Base-by-base conservation (phyloP, 371 early-diverging fungal species). In the Choanephora cucurbitarum region DNA sequence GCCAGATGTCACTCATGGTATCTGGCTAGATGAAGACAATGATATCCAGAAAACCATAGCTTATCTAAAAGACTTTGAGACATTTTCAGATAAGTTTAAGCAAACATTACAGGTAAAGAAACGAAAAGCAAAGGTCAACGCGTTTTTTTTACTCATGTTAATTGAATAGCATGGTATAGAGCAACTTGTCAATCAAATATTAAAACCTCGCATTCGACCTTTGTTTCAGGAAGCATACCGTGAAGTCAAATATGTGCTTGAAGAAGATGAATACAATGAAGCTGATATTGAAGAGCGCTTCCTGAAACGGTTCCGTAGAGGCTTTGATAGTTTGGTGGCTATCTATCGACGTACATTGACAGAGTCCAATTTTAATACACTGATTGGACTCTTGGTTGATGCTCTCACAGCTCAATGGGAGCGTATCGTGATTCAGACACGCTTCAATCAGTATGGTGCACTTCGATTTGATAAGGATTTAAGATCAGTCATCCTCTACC, bases 401-500 rank as follows among this genome's bases (percentile, higher is more conserved):
- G 76, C 82, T 15, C 64, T 93, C 28, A 80, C 85, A 0, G 73
- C 74, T 31, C 92, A 94, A 57, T 94, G 93, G 93, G 95, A 96
- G 64, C 81, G 89, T 53, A 87, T 90, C 32, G 81, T 95, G n/a
- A 80, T 81, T 17, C 85, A 82, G 64, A 89, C 86, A n/a, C 87
- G 88, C 55, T 96, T 94, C 72, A 96, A 88, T 57, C 88, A 88
- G 70, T 81, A 88, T 47, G 94, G 94, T 14, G 91, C 90, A 1
- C 67, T 92, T 19, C 77, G 91, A 4, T 92, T 96, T 63, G 97
- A 96, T 67, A 90, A 91, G 68, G 97, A 96, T 64, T 66, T 96
- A 8, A 81, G 95, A 0, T 75, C 86, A 4, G 72, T 94, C 6
- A 84, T 82, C 18, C 79, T 86, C 44, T 85, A 88, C 55, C 62